Evolutionary conservation across 768 basidiomycete species (phyloP), one percentile per base, ranked within the genome.

Genomic region (Rhodotorula kratochvilovae): DNA sequence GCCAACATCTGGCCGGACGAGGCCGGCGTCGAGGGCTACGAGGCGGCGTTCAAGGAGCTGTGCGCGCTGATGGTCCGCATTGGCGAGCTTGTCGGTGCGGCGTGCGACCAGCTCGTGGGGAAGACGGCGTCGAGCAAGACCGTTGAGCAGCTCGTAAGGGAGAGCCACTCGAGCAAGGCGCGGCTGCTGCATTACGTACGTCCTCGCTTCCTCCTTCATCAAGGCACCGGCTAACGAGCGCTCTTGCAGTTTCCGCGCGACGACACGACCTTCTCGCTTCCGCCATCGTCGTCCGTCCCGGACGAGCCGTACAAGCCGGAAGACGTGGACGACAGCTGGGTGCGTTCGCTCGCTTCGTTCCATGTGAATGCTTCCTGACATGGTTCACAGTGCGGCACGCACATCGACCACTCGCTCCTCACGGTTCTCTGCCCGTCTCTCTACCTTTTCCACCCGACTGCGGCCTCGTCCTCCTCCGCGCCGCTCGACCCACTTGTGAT

Each of bases 351-450:
- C 45, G 45, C 21, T 23, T 23, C 17, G 45, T 46, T 7, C 2
- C 17, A 1, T 19, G 19, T 7, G 4, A 23, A 21, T 19, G 8
- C 46, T 21, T 8, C 4, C 45, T 46, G 45, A 46, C 17, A 13
- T 39, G 8, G 39, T 50, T 90, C 87, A 74, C 93, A 91, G 87
- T 98, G 95, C 81, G 95, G 95, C 27, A 92, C 92, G 76, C 95
- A 98, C 80, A 83, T 92, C 31, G 96, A 99, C 78, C 92, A 97
- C 59, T 81, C 81, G 19, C 78, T 83, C 50, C 81, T 99, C 66
- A 99, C 96, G 3, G 96, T 92, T 4, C 86, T 99, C 45, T 97
- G 93, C 80, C 89, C 91, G 60, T 93, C 93, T 3, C 88, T 96
- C 85, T 97, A 89, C 80, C 83, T 97, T 67, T 84, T 83, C 39